These are phyloP conservation scores for Solanum bukasovii DNA, from an alignment of 257 asterid species.

Conservation along the genomic window DNA sequence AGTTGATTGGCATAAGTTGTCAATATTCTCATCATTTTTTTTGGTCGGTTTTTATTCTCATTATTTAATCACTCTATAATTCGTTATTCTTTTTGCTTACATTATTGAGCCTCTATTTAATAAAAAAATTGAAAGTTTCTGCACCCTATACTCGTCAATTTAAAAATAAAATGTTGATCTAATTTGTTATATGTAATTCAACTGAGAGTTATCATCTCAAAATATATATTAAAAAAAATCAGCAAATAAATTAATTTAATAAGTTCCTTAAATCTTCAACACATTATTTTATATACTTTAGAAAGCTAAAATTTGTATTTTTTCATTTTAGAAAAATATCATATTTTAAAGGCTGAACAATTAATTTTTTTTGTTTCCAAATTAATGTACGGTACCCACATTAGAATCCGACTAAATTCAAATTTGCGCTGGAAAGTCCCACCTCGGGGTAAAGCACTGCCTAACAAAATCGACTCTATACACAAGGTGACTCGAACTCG, in stretches of 20 bases:
- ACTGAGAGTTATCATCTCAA: not conserved
- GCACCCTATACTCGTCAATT: not conserved
- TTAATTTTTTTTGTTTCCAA: too few species aligned
- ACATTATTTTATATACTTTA: too few species aligned
- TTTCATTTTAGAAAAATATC: not conserved
- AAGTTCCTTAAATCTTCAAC: not conserved
- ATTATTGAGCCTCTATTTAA: not conserved
- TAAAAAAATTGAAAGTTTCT: not conserved
- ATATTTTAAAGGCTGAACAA: not conserved
- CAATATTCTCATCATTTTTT: not conserved
- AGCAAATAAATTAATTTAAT: too few species aligned
- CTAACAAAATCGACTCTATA: too few species aligned
- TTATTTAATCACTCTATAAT: not conserved
- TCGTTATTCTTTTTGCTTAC: not conserved
- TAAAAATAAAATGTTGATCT: not conserved
- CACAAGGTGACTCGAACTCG: too few species aligned
- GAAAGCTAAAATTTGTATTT: not conserved
- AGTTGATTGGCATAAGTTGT: conserved; percentile 1
- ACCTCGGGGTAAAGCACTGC: too few species aligned
- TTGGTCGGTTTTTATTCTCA: not conserved
- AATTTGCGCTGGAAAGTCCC: too few species aligned
- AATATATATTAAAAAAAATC: too few species aligned
- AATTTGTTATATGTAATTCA: not conserved
- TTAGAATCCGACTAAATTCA: too few species aligned
- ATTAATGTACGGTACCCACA: too few species aligned